phyloP scores from a whole-genome alignment of 768 basidiomycete genomes.

The Boletus subcaerulescens region DNA sequence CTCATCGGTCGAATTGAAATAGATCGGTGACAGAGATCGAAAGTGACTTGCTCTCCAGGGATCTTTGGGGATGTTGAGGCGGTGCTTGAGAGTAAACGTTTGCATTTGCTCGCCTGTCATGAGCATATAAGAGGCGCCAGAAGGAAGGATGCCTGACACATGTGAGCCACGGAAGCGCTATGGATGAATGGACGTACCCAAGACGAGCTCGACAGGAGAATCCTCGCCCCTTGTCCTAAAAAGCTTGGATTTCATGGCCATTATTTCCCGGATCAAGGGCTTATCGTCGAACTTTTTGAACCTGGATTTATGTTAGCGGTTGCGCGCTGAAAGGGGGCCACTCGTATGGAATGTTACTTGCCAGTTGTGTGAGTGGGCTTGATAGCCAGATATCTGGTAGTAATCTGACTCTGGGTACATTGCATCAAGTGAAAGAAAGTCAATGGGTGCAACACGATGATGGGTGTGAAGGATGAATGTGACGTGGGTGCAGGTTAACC shows the following conservation, averaged over 20 bases:
- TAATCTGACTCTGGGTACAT: conserved; percentile 19
- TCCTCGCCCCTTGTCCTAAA: conserved; percentile 28
- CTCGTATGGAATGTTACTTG: neutral
- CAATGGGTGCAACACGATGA: too few species aligned
- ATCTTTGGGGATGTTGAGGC: conserved; percentile 10
- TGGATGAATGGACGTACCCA: conserved; percentile 34
- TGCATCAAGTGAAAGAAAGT: neutral
- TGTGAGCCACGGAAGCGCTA: neutral
- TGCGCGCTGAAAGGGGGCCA: neutral
- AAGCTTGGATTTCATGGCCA: conserved; percentile 24
- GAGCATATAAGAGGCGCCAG: conserved; percentile 46
- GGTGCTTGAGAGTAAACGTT: conserved; percentile 19
- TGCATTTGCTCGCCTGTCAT: conserved; percentile 35
- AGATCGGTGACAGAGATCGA: conserved; percentile 48
- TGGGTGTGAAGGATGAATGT: neutral
- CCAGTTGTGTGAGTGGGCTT: conserved; percentile 31
- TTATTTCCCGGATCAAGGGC: conserved; percentile 29
- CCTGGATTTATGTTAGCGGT: conserved; percentile 10
- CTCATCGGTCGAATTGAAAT: conserved; percentile 33
- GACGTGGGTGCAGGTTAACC: neutral
- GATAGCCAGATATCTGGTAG: conserved; percentile 29
- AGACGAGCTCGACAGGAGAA: conserved; percentile 39
- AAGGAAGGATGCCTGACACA: conserved; percentile 39
- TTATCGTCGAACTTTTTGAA: conserved; percentile 37
- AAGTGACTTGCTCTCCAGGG: conserved; percentile 29